Evolutionary conservation across 768 basidiomycete species (phyloP), one percentile per base, ranked within the genome.

Genomic region (Termitomyces sp.): DNA sequence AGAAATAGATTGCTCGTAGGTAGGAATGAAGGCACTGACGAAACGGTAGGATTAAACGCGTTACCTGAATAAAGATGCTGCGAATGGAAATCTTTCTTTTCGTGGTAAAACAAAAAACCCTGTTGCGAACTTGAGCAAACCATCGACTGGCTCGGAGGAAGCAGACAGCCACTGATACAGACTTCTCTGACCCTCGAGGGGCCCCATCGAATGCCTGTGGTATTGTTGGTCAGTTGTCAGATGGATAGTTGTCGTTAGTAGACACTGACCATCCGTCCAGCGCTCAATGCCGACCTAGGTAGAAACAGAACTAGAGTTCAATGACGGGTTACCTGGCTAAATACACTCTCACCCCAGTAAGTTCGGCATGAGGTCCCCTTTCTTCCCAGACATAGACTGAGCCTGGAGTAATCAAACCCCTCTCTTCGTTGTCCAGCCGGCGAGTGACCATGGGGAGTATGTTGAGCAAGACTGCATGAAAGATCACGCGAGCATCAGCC

Each of bases 331-430:
- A 24, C 40, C 20, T 48, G 20, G 16, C 20, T 49, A 50, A 42
- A 33, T 33, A 22, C 54, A 3, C 42, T 75, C 83, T 70, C 74
- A 91, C 89, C 64, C 90, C 89, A 60, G 88, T 89, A 33, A 88
- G 76, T 64, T 90, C 90, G 53, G 87, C 79, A 60, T 87, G 84
- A 44, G 88, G 84, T 0, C 86, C 86, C 58, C 91, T 81, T 73
- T 93, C 91, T 69, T 92, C 91, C 90, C 91, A 93, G 16, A 93
- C 91, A 67, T 90, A 93, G 7, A 92, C 87, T 55, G 84, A 85
- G 20, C 91, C 91, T 8, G 90, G 82, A n/a, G 80, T 70, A 58
- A 92, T 90, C 59, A 83, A 72, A 42, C 87, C 80, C 57, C 91
- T 79, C 72, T 93, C 91, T 63, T 90, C 89, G 18, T 85, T 84